phyloP scores from a whole-genome alignment of 306 rosid species.

The Trichosanthes truncata region DNA sequence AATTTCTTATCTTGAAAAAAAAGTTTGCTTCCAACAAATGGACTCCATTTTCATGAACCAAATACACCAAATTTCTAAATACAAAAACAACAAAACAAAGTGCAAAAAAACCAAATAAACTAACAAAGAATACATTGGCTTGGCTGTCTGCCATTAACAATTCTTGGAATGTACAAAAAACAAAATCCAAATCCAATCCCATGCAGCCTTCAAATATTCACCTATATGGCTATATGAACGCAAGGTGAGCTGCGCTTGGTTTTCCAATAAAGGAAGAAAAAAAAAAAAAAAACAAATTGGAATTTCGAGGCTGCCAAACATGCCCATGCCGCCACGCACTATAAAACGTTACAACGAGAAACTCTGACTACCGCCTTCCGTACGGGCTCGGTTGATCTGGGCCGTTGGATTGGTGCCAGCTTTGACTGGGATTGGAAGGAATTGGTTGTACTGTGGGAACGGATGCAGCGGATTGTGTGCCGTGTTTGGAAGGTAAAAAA shows the following conservation, averaged over 20 bases:
- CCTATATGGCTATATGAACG: neutral
- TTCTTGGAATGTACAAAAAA: neutral
- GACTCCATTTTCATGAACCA: neutral
- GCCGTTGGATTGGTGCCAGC: neutral
- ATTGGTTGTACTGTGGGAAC: neutral
- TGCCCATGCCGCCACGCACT: neutral
- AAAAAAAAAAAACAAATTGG: neutral
- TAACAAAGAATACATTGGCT: neutral
- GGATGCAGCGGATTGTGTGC: neutral
- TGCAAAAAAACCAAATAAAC: constrained; percentile 7
- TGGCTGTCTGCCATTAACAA: constrained; percentile 7
- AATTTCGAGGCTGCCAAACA: neutral
- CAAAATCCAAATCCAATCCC: neutral
- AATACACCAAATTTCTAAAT: neutral
- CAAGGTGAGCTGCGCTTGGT: neutral
- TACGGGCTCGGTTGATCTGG: neutral
- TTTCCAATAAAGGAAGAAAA: neutral
- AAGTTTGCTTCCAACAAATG: neutral
- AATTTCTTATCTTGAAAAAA: too few relatives aligned
- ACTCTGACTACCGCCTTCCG: neutral
- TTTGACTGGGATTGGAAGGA: neutral
- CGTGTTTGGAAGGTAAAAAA: neutral
- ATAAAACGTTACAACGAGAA: neutral
- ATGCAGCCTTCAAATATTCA: neutral
- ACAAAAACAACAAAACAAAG: neutral